phyloP scores from a whole-genome alignment of 352 stramenopile species.

The Globisporangium ultimum region DNA sequence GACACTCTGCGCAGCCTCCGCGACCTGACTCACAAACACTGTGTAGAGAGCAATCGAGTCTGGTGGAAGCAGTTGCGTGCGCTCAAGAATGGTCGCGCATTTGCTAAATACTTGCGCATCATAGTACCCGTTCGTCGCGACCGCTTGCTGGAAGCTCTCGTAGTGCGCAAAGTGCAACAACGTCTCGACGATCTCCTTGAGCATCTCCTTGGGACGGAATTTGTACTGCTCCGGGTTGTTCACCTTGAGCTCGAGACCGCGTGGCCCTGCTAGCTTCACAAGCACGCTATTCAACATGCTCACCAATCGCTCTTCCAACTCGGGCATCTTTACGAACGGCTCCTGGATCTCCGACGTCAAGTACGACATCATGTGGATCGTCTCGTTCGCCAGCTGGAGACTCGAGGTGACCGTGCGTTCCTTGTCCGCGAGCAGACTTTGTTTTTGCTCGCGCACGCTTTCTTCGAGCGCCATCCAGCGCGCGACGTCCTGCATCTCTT shows the following conservation, averaged over 20 bases:
- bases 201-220: slow-evolving; percentile 97
- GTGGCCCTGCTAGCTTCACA: slow-evolving; percentile 92
- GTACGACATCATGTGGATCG: slow-evolving; percentile 97
- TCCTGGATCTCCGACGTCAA: slow-evolving; percentile 93
- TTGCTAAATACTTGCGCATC: slow-evolving; percentile 73
- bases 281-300: slow-evolving; percentile 97
- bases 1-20: slow-evolving; percentile 35
- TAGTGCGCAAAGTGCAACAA: slow-evolving; percentile 93
- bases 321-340: slow-evolving; percentile 91
- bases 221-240: slow-evolving; percentile 98
- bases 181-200: slow-evolving; percentile 95
- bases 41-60: slow-evolving; percentile 48
- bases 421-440: slow-evolving; percentile 84
- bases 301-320: slow-evolving; percentile 93
- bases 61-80: slow-evolving; percentile 55
- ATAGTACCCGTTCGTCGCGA: slow-evolving; percentile 89
- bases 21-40: slow-evolving; percentile 54
- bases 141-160: slow-evolving; percentile 88
- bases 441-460: slow-evolving; percentile 88
- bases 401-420: slow-evolving; percentile 91
- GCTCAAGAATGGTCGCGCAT: slow-evolving; percentile 59
- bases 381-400: slow-evolving; percentile 96
- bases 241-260: slow-evolving; percentile 94
- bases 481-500: slow-evolving; percentile 85
- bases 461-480: slow-evolving; percentile 85